These are phyloP conservation scores for Paraglomus occultum DNA, from an alignment of 192 early-diverging fungal species.

Conservation along the genomic window DNA sequence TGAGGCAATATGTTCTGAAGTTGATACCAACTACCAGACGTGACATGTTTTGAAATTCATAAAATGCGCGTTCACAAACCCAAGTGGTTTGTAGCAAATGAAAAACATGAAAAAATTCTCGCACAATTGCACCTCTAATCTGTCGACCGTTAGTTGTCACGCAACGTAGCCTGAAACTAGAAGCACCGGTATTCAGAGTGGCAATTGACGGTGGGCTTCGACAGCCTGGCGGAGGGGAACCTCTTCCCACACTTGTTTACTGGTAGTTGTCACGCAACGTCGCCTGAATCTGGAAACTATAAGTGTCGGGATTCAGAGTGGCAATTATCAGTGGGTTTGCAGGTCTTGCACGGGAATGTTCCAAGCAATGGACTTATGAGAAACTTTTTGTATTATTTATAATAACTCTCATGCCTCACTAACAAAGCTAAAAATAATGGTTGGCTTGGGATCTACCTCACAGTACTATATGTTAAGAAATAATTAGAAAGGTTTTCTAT, in stretches of 20 bases:
- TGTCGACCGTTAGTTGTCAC: conserved; percentile 2
- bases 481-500: too few relatives aligned
- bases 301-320: too few relatives aligned
- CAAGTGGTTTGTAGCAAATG: too few relatives aligned
- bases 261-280: conserved; percentile 15
- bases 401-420: too few relatives aligned
- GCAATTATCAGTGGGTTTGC: conserved; percentile 19
- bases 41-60: conserved; percentile 7
- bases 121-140: conserved; percentile 6
- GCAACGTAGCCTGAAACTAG: neutral
- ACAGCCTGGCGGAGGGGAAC: conserved; percentile 19
- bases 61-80: too few relatives aligned
- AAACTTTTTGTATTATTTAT: too few relatives aligned
- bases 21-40: neutral
- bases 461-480: too few relatives aligned
- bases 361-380: conserved; percentile 16
- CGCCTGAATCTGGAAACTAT: too few relatives aligned
- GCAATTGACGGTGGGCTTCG: conserved; percentile 4
- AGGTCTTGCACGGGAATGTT: conserved; percentile 12
- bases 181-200: neutral
- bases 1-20: neutral
- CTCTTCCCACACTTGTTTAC: conserved; percentile 10
- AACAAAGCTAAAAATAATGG: too few relatives aligned
- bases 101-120: too few relatives aligned
- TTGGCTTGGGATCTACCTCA: too few relatives aligned